phyloP scores from a whole-genome alignment of 2,329 filamentous ascomycete species.

The Drechslerella dactyloides region DNA sequence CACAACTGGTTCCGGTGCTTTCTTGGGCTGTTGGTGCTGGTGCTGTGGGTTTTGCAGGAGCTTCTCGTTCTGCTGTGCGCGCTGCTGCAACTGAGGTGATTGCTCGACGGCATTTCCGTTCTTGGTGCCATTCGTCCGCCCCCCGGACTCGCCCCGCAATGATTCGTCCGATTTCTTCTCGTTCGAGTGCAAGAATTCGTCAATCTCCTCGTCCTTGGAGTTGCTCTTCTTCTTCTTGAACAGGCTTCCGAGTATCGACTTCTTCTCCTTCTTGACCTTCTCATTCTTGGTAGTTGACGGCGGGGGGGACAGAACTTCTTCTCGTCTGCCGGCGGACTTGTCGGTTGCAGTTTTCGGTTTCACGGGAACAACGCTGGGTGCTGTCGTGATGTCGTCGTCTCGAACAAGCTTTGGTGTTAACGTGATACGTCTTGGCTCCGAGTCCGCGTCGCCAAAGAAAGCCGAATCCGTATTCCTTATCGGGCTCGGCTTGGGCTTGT shows the following conservation, averaged over 20 bases:
- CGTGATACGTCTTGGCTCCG: slow-evolving; percentile 95
- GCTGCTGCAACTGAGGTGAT: slow-evolving; percentile 52
- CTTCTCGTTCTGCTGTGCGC: slow-evolving; percentile 53
- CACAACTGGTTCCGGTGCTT: slow-evolving; percentile 17
- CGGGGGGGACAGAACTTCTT: slow-evolving; percentile 64
- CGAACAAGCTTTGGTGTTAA: slow-evolving; percentile 89
- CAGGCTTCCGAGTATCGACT: slow-evolving; percentile 71
- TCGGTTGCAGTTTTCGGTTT: slow-evolving; percentile 68
- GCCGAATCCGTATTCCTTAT: slow-evolving; percentile 59
- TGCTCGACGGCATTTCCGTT: slow-evolving; percentile 35
- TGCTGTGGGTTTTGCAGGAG: slow-evolving; percentile 39
- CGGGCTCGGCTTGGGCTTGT: slow-evolving; percentile 51
- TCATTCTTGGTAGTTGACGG: slow-evolving; percentile 65
- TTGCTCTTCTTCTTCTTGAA: slow-evolving; percentile 56
- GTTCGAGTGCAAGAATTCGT: slow-evolving; percentile 55
- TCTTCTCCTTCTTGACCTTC: slow-evolving; percentile 77
- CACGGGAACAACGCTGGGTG: slow-evolving; percentile 57
- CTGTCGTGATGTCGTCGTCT: slow-evolving; percentile 66
- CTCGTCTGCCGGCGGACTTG: slow-evolving; percentile 73
- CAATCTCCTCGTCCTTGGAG: slow-evolving; percentile 58
- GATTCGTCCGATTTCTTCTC: slow-evolving; percentile 48
- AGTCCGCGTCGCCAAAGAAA: slow-evolving; percentile 90
- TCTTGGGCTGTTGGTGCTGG: slow-evolving; percentile 56
- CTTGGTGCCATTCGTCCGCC: slow-evolving; percentile 49
- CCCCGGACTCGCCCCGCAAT: slow-evolving; percentile 51